Percentiles rank a stretch among this genome's conserved stretches.
These are phyloP conservation scores for Skeletonema marinoi DNA, from an alignment of 108 stramenopile species.

Conservation along the genomic window DNA sequence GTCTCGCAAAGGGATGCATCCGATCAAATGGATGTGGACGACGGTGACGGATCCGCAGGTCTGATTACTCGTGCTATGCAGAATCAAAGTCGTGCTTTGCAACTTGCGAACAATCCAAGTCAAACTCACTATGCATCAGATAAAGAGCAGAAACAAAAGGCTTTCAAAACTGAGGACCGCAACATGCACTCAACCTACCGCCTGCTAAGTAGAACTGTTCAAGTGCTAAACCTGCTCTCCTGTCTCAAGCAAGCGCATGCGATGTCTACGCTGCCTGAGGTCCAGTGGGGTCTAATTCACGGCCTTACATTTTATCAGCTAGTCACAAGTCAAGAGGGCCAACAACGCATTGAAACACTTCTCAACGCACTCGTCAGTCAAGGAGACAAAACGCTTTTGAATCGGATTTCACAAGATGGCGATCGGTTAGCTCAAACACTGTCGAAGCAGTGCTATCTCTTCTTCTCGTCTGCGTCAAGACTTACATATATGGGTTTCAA, in stretches of 20 bases:
- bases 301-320: slow-evolving; percentile 74
- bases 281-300: slow-evolving; percentile 87
- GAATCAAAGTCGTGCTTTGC: slow-evolving; percentile 55
- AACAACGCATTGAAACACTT: slow-evolving; percentile 75
- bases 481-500: slow-evolving; percentile 85
- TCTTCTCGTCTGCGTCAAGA: slow-evolving; percentile 79
- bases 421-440: slow-evolving; percentile 67
- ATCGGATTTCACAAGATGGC: slow-evolving; percentile 54
- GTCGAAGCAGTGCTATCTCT: slow-evolving; percentile 83
- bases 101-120: neutral
- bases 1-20: slow-evolving; percentile 5
- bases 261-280: slow-evolving; percentile 70
- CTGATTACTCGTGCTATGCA: slow-evolving; percentile 58
- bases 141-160: slow-evolving; percentile 53
- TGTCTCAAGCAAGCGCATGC: slow-evolving; percentile 68
- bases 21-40: slow-evolving; percentile 66
- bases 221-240: slow-evolving; percentile 71
- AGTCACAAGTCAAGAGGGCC: slow-evolving; percentile 67
- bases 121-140: slow-evolving; percentile 28
- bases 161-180: slow-evolving; percentile 73
- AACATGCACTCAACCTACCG: slow-evolving; percentile 86
- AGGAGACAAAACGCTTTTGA: slow-evolving; percentile 31
- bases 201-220: slow-evolving; percentile 72
- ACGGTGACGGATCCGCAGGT: slow-evolving; percentile 35
- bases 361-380: slow-evolving; percentile 76